Evolutionary conservation across 2,329 filamentous ascomycete species (phyloP).

Genomic region (Penicillium rolfsii): DNA sequence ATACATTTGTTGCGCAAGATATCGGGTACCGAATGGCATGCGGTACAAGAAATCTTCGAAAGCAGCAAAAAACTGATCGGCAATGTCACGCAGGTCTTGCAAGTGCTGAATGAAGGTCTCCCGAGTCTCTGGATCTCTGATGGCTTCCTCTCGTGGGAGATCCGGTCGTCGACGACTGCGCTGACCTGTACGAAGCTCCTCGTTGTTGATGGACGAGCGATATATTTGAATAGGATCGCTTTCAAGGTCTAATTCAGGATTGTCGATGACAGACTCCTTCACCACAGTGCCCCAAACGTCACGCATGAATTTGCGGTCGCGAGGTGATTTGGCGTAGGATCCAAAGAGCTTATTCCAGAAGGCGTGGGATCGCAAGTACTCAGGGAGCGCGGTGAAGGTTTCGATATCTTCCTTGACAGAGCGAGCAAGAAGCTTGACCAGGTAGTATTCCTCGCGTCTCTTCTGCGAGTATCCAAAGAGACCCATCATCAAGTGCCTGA

Average conservation of each 20-base stretch:
- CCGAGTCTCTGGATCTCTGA: conserved; percentile 90
- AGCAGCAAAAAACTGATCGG: conserved; percentile 81
- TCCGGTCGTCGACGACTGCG: conserved; percentile 80
- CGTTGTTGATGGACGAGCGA: conserved; percentile 91
- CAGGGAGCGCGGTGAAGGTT: conserved; percentile 70
- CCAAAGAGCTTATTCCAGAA: conserved; percentile 88
- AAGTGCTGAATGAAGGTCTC: conserved; percentile 92
- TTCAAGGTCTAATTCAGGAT: conserved; percentile 86
- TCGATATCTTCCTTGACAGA: conserved; percentile 88
- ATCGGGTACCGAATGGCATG: conserved; percentile 92
- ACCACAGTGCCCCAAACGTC: conserved; percentile 84
- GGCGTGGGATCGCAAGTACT: conserved; percentile 85
- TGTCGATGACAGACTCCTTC: conserved; percentile 89
- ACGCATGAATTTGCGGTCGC: conserved; percentile 88
- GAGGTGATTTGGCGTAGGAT: conserved; percentile 87
- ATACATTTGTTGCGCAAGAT: conserved; percentile 83
- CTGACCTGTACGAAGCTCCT: conserved; percentile 88
- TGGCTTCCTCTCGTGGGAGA: conserved; percentile 89
- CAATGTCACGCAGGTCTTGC: conserved; percentile 90
- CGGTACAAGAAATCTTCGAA: conserved; percentile 81
- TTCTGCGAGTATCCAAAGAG: conserved; percentile 98
- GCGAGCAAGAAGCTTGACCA: conserved; percentile 82
- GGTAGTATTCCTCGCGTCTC: conserved; percentile 92
- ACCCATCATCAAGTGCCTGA: conserved; percentile 93
- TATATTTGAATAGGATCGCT: conserved; percentile 98